phyloP scores from a whole-genome alignment of 495 filamentous ascomycete genomes.

The Hypoxylon lienhwacheense region DNA sequence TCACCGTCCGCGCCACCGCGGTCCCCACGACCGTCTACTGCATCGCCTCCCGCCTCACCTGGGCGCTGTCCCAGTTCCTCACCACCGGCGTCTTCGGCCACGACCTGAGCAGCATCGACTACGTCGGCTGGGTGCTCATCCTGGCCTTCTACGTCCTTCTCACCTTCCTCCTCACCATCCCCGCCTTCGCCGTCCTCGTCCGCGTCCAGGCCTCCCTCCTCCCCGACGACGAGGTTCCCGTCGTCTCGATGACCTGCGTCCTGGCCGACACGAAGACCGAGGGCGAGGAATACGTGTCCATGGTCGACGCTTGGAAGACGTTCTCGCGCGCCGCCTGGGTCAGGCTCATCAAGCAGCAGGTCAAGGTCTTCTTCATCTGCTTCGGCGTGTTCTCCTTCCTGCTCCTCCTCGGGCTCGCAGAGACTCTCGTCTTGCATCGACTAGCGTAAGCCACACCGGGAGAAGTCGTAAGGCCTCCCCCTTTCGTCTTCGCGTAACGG shows the following conservation, averaged over 20 bases:
- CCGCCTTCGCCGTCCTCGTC: constrained; percentile 13
- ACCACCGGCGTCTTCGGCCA: not conserved
- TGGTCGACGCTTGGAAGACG: constrained; percentile 65
- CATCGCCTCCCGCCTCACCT: not conserved
- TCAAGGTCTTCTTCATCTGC: constrained; percentile 43
- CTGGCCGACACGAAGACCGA: constrained; percentile 14
- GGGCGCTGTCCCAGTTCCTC: not conserved
- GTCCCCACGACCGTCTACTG: constrained; percentile 1
- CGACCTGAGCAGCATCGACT: not conserved
- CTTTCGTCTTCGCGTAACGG: no score
- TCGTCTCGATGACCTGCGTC: constrained; percentile 26
- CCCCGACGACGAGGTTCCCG: constrained; percentile 21
- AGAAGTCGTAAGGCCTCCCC: no score
- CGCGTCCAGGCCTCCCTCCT: constrained; percentile 37
- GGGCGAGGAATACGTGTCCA: constrained; percentile 58
- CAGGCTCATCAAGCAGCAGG: constrained; percentile 60
- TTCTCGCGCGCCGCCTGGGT: constrained; percentile 61
- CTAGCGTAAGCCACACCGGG: no score
- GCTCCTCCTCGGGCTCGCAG: not conserved
- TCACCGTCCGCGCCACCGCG: constrained; percentile 11
- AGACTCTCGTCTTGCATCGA: no score
- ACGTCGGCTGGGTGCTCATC: not conserved
- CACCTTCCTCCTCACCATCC: constrained; percentile 6
- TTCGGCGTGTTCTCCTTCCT: not conserved
- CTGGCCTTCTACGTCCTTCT: not conserved